phyloP scores from a whole-genome alignment of 2,329 filamentous ascomycete genomes.

The Xylaria multiplex region DNA sequence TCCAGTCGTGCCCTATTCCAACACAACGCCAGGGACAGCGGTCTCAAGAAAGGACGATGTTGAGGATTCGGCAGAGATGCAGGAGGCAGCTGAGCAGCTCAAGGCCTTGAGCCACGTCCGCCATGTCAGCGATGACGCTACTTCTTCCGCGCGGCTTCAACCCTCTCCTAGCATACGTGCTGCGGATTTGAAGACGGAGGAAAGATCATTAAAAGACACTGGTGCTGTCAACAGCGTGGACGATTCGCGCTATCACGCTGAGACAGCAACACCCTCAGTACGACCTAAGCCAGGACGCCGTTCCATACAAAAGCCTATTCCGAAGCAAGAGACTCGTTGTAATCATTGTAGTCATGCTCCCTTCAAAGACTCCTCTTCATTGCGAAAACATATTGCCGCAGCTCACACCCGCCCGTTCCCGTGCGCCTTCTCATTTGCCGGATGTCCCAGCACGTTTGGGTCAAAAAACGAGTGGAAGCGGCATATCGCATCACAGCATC shows the following conservation, averaged over 20 bases:
- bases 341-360: slow-evolving; percentile 70
- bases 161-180: slow-evolving; percentile 42
- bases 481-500: slow-evolving; percentile 89
- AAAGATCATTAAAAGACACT: slow-evolving; percentile 54
- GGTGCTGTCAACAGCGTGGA: slow-evolving; percentile 56
- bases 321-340: slow-evolving; percentile 71
- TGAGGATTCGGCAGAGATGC: slow-evolving; percentile 75
- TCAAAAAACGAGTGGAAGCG: slow-evolving; percentile 99
- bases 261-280: slow-evolving; percentile 51
- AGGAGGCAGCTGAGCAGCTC: slow-evolving; percentile 73
- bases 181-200: slow-evolving; percentile 53
- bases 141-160: slow-evolving; percentile 40
- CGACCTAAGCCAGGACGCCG: slow-evolving; percentile 58
- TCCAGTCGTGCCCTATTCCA: slow-evolving; percentile 40
- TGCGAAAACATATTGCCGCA: slow-evolving; percentile 74
- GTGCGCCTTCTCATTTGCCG: slow-evolving; percentile 86
- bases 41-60: slow-evolving; percentile 58
- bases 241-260: slow-evolving; percentile 50
- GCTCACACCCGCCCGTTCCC: slow-evolving; percentile 79
- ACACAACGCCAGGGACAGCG: slow-evolving; percentile 44
- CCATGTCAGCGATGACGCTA: slow-evolving; percentile 60
- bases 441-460: slow-evolving; percentile 83
- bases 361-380: slow-evolving; percentile 73
- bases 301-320: slow-evolving; percentile 58
- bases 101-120: slow-evolving; percentile 73